These are phyloP conservation scores for Colletotrichum lupini DNA, from an alignment of 2,329 filamentous ascomycete genomes.

Conservation along the genomic window DNA sequence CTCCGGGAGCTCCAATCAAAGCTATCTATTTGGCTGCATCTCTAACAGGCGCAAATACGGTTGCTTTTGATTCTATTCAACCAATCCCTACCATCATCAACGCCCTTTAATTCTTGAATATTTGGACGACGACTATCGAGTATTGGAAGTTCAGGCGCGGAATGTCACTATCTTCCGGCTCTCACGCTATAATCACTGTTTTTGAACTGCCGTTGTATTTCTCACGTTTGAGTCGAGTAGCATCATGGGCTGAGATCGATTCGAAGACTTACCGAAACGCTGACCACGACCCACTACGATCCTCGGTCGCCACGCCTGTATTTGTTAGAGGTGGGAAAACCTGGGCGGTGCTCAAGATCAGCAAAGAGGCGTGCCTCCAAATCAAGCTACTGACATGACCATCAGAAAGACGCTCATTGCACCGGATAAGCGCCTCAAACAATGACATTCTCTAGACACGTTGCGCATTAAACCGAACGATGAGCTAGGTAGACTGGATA, in stretches of 20 bases:
- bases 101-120: not conserved
- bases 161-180: not conserved
- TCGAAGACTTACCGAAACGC: conserved; percentile 9
- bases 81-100: not conserved
- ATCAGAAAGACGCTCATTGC: not conserved
- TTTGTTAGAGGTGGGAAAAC: not conserved
- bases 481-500: not conserved
- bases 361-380: conserved; percentile 5
- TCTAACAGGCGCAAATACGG: not conserved
- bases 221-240: not conserved
- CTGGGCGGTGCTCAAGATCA: conserved; percentile 15
- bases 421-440: conserved; percentile 4
- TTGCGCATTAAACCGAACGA: not conserved
- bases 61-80: not conserved
- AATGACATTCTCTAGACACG: not conserved
- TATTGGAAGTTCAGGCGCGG: not conserved
- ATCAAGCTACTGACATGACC: not conserved
- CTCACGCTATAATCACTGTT: not conserved
- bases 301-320: conserved; percentile 16
- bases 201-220: not conserved
- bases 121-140: not conserved
- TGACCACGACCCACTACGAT: not conserved
- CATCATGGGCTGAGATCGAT: not conserved
- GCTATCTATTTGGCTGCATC: not conserved
- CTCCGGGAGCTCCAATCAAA: conserved; percentile 18